phyloP scores from a whole-genome alignment of 495 filamentous ascomycete species.

The Penicillium mononematosum region DNA sequence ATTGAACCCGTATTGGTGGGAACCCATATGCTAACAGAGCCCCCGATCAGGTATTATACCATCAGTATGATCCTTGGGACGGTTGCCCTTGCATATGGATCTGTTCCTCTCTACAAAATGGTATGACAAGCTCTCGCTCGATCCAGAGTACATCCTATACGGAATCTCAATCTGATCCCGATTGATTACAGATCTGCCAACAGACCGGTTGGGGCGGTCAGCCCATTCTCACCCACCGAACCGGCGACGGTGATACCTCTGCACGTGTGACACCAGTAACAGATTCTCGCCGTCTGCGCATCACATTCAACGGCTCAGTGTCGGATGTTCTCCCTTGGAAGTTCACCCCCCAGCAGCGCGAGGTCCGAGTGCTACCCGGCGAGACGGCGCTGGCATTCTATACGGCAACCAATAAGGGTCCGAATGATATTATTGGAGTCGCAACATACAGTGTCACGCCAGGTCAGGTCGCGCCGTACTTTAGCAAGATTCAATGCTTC shows the following conservation, averaged over 20 bases:
- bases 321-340: constrained; percentile 97
- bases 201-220: constrained; percentile 95
- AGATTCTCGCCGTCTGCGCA: constrained; percentile 77
- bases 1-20: background rate
- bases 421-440: constrained; percentile 92
- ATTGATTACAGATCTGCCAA: constrained; percentile 74
- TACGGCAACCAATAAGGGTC: constrained; percentile 87
- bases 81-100: constrained; percentile 89
- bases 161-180: constrained; percentile 7
- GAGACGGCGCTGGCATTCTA: constrained; percentile 98
- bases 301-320: constrained; percentile 93
- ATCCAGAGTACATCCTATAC: background rate
- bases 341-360: constrained; percentile 93
- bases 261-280: constrained; percentile 76
- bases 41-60: constrained; percentile 68
- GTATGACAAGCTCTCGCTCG: constrained; percentile 38
- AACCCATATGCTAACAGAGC: background rate
- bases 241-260: constrained; percentile 62
- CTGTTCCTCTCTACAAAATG: constrained; percentile 98
- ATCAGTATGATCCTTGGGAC: constrained; percentile 86
- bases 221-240: constrained; percentile 78
- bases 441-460: constrained; percentile 97
- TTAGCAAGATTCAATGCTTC: constrained; percentile 99
- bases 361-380: constrained; percentile 91
- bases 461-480: constrained; percentile 93